Base-by-base conservation (phyloP, 2,329 filamentous ascomycete genomes). In the Trichoderma simmonsii region DNA sequence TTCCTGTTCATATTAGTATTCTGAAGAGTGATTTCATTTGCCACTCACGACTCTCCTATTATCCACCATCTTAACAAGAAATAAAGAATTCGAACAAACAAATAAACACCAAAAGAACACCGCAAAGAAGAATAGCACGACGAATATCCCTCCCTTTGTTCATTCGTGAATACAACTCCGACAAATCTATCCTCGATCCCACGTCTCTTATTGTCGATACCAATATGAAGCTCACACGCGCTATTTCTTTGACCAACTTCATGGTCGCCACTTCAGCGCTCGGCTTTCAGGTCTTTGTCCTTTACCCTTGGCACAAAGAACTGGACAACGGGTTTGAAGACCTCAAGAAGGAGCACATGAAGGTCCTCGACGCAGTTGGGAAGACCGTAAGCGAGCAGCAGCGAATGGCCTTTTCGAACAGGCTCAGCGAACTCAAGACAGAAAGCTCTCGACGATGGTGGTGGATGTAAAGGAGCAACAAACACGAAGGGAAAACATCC, bases 241-340 rank as follows among this genome's bases (percentile, higher is more conserved):
- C 34, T 34, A 68, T 68, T 32, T 68, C 65, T 24, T 34, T 68
- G 54, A 68, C 65, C 65, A 68, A 68, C 34, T 68, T 68, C 18
- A 68, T 68, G 65, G 65, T 68, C 65, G 65, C 65, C 18, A 59
- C 24, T 32, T 68, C 65, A 24, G 65, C 65, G 6, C 65, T 68
- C 24, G 65, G 65, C 54, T 68, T 68, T n/a, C 65, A 68, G 39
- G 65, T 68, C n/a, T 68, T 68, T 48, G 65, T 68, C 12, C 34
- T 68, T 4, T 68, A 68, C 12, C 65, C 65, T 18, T 68, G 65
- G 65, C 65, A 68, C 26, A 68, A 68, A 5, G 65, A 68, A 32
- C 24, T 68, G 3, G 65, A 68, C 54, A 51, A 57, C n/a, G 65
- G 65, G 8, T 68, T 68, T 32, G 65, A 68, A 24, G 65, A 68